Base-by-base conservation (phyloP, 2,329 filamentous ascomycete species). In the Teratosphaeria zuluensis region DNA sequence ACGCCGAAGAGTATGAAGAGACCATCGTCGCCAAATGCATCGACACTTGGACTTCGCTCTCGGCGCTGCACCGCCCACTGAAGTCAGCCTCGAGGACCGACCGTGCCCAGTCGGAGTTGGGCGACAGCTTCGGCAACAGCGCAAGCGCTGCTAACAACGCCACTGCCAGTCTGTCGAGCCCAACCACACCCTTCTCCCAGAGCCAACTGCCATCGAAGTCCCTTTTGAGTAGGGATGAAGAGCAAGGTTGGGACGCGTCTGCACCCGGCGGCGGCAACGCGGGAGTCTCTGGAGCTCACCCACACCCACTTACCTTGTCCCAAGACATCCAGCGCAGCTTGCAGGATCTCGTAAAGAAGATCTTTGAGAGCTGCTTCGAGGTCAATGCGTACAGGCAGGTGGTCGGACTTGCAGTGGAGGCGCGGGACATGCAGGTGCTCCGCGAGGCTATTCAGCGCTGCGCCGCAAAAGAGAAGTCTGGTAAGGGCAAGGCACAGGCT, bases 1-100 rank as follows among this genome's bases (percentile, higher is more conserved):
- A 87, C 57, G 87, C 89, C 56, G 89, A 90, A 75, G 94, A 99
- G 78, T 99, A 96, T 71, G 94, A 99, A 76, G 92, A 99, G 78
- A 99, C 94, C 59, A 97, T 99, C 77, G 92, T 97, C 74, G 83
- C 92, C 61, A 96, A 95, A 82, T 99, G 94, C 72, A 85, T 99
- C 70, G 94, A 99, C 75, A 95, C 95, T 65, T 99, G 96, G 78
- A 96, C 99, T 70, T 86, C 90, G 60, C 82, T 92, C 56, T 87
- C 84, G 55, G 84, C 84, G 60, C 77, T 83, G 72, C 78, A 80
- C 72, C 80, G 80, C 77, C 75, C 80, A 62, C 72, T 82, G 64
- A 68, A 77, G 56, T 75, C 76, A 42, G 72, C 78, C 38, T 78
- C 76, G 61, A 78, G 73, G 60, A 75, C 74, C 58, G 78, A 73